Conservation (phyloP, 1,284 basidiomycete genomes). For the Apiotrichum gamsii region DNA sequence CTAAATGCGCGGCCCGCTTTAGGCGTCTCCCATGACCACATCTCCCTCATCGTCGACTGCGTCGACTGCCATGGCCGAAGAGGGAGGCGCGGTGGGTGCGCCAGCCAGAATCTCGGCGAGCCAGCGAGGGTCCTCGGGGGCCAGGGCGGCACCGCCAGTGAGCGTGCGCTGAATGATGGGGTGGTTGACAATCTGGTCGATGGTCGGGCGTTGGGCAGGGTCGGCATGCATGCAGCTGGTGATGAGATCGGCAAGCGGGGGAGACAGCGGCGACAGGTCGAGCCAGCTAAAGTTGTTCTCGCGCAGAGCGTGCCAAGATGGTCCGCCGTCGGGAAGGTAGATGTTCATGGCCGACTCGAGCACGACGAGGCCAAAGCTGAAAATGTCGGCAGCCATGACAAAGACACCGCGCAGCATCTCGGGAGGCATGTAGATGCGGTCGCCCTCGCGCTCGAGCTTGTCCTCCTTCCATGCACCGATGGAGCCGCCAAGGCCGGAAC, state of each 20-base stretch:
- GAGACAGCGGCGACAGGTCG: constrained; percentile 63
- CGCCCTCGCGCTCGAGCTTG: constrained; percentile 83
- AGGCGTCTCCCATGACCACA: constrained; percentile 15
- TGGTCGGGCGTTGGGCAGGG: constrained; percentile 58
- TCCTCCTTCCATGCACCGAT: constrained; percentile 28
- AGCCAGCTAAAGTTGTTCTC: constrained; percentile 88
- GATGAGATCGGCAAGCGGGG: constrained; percentile 65
- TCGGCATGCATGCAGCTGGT: constrained; percentile 71
- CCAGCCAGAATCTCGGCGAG: constrained; percentile 39
- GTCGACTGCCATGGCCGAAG: not conserved
- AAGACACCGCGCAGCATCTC: constrained; percentile 90
- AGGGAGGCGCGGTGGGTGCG: not conserved
- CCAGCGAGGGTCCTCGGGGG: constrained; percentile 42
- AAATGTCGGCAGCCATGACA: constrained; percentile 90
- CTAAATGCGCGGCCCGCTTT: no score
- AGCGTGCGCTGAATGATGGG: constrained; percentile 65
- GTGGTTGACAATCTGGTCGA: constrained; percentile 58
- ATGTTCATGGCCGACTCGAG: constrained; percentile 94
- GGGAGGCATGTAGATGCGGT: constrained; percentile 96
- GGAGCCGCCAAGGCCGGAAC: constrained; percentile 42
- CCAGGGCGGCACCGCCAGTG: constrained; percentile 42
- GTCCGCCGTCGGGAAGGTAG: constrained; percentile 89
- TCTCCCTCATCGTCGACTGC: constrained; percentile 15
- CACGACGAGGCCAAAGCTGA: constrained; percentile 92
- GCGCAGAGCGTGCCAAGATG: constrained; percentile 89